A percentile compares a stretch with the other conserved stretches of the same genome.
These are phyloP conservation scores for Aspergillus aculeatinus DNA, from an alignment of 2,329 filamentous ascomycete species.

Conservation along the genomic window DNA sequence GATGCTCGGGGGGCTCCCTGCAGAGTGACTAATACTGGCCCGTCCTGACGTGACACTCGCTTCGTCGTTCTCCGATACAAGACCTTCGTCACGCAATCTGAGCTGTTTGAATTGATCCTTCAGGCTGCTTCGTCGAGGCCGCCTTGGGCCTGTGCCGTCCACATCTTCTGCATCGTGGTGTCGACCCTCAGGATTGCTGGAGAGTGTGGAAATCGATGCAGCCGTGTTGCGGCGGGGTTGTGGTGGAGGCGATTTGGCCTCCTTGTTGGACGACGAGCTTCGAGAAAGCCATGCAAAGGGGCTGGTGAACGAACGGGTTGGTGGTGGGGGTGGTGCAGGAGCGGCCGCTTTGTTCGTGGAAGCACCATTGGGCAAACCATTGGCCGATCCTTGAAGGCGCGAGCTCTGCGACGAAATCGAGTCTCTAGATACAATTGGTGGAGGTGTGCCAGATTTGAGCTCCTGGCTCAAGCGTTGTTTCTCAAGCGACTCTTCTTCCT, in stretches of 20 bases:
- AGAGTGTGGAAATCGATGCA: conserved; percentile 74
- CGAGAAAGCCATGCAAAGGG: conserved; percentile 85
- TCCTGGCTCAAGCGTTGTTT: conserved; percentile 26
- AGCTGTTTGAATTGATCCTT: conserved; percentile 78
- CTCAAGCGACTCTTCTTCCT: conserved; percentile 47
- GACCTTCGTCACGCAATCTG: conserved; percentile 70
- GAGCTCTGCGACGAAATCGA: conserved; percentile 32
- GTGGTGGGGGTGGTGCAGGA: conserved; percentile 41
- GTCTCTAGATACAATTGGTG: conserved; percentile 33
- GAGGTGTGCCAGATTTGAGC: conserved; percentile 29
- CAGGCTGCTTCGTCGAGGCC: conserved; percentile 61
- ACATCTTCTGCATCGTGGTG: conserved; percentile 66
- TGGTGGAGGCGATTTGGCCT: conserved; percentile 55
- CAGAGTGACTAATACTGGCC: conserved; percentile 41
- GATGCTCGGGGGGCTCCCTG: conserved; percentile 53
- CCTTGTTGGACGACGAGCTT: conserved; percentile 57
- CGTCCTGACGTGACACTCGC: conserved; percentile 50
- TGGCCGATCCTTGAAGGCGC: conserved; percentile 61
- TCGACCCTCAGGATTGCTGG: conserved; percentile 76
- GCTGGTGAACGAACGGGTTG: conserved; percentile 72
- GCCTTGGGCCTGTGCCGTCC: conserved; percentile 49
- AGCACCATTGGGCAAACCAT: conserved; percentile 64
- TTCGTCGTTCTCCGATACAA: conserved; percentile 58
- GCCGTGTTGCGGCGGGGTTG: conserved; percentile 67
- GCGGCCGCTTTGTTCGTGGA: conserved; percentile 38